Evolutionary conservation across 768 basidiomycete genomes (phyloP).

Genomic region (Imleria badia): DNA sequence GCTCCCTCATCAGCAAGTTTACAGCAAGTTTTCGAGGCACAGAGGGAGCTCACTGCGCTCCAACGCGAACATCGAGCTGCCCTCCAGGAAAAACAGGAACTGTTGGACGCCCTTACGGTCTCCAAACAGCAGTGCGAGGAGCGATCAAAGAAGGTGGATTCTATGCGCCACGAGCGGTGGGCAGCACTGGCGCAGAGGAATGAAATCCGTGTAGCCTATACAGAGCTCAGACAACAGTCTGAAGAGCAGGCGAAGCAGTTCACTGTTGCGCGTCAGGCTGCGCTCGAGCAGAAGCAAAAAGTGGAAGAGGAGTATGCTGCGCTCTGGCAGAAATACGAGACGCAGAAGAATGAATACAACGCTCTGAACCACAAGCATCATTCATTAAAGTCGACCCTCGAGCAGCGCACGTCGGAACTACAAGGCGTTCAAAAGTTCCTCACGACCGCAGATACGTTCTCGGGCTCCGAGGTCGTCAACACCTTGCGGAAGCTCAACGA

Average conservation of each 20-base stretch:
- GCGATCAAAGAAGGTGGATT: not conserved
- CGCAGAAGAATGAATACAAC: conserved; percentile 15
- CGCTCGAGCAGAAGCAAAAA: conserved; percentile 3
- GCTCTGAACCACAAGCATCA: conserved; percentile 5
- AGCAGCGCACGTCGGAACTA: conserved; percentile 41
- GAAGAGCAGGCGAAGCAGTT: conserved; percentile 15
- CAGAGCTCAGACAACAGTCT: conserved; percentile 17
- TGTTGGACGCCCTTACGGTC: not conserved
- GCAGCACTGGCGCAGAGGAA: not conserved
- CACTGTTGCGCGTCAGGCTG: not conserved
- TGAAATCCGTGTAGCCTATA: conserved; percentile 10
- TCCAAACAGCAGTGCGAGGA: conserved; percentile 10
- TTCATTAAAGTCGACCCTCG: conserved; percentile 30
- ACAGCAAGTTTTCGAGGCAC: conserved; percentile 1
- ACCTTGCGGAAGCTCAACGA: conserved; percentile 44
- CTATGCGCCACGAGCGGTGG: conserved; percentile 6
- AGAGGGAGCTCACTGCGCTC: conserved; percentile 7
- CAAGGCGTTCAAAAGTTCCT: conserved; percentile 44
- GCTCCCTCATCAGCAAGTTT: not conserved
- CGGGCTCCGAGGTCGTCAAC: conserved; percentile 44
- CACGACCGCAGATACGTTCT: conserved; percentile 38
- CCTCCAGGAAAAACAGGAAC: conserved; percentile 10
- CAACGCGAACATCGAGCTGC: not conserved
- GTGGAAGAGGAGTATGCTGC: not conserved
- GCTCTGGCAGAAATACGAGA: conserved; percentile 11